Base-by-base conservation (phyloP, 139 green algal species). In the Auxenochlorella protothecoides region DNA sequence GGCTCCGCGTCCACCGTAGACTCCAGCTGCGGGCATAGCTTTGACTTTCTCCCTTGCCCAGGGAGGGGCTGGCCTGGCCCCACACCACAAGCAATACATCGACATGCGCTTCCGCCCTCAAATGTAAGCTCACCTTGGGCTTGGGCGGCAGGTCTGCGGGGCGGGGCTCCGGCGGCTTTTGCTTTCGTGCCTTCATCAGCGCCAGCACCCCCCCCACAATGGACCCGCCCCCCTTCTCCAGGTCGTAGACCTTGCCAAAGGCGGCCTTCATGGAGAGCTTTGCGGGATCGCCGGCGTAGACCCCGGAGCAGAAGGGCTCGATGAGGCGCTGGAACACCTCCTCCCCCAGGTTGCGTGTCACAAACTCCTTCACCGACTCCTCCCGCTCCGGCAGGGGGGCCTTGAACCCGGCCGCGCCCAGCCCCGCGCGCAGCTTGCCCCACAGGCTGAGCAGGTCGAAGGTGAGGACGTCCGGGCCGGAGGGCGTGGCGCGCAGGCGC, bases 251-350 rank as follows among this genome's bases (percentile, higher is more conserved):
- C 83, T 89, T 95, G 14, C 89, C 85, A 76, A 98, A 97, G 2
- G 95, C 95, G 5, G 95, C 95, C 86, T 96, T 92, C 88, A 97
- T 97, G 76, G 85, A 94, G 56, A 99, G 91, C 83, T 97, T 97
- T 27, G 89, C 75, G 6, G 94, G 93, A 81, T 98, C 84, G 27
- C 95, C 95, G 12, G 95, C 93, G 75, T 99, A 99, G 74, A 99
- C 95, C 54, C 95, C 95, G 8, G 88, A 96, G 90, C 95, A 98
- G 85, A 98, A 98, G 66, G 95, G 94, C 84, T 99, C 95, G 59
- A 99, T 98, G 13, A 98, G 85, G 60, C 93, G 83, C 74, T 94
- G 84, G 80, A 97, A 98, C 70, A 96, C 93, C 87, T 99, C 94
- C 4, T 82, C 85, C 14, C 95, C 95, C 65, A 99, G 85, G 82